Percentiles rank a stretch among this genome's conserved stretches.
These are phyloP conservation scores for Kodamaea alishanica DNA, from an alignment of 1,139 yeast genomes.

Conservation along the genomic window DNA sequence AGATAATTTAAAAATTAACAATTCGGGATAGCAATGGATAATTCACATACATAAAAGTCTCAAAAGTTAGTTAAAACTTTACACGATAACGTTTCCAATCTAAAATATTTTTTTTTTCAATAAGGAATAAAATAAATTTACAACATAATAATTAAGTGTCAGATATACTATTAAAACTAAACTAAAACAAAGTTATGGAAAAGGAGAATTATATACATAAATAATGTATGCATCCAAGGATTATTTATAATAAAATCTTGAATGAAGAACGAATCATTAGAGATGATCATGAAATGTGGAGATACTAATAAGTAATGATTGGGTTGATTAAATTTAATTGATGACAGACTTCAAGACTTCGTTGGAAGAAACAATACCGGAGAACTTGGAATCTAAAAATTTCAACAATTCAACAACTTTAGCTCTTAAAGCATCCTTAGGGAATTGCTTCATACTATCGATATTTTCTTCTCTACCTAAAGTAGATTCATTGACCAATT, in stretches of 20 bases:
- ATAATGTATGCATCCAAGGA: too few species aligned
- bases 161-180: slow-evolving; percentile 2
- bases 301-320: too few species aligned
- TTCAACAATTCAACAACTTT: slow-evolving; percentile 70
- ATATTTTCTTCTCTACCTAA: slow-evolving; percentile 80
- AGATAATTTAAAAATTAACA: too few species aligned
- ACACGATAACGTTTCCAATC: too few species aligned
- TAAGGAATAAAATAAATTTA: too few species aligned
- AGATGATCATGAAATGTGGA: too few species aligned
- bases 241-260: too few species aligned
- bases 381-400: slow-evolving; percentile 54
- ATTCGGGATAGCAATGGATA: too few species aligned
- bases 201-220: slow-evolving; percentile 4
- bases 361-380: slow-evolving; percentile 17
- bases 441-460: slow-evolving; percentile 77
- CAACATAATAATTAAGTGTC: not conserved
- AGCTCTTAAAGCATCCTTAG: slow-evolving; percentile 57
- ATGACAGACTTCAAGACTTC: slow-evolving; percentile 50
- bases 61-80: too few species aligned
- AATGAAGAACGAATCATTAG: too few species aligned
- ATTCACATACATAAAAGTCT: too few species aligned
- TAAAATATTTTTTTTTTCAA: too few species aligned
- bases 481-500: slow-evolving; percentile 67
- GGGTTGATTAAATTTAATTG: slow-evolving; percentile 23
- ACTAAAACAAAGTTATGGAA: slow-evolving; percentile 5